These are phyloP conservation scores for Moricandia moricandioides DNA, from an alignment of 345 rosid species.

Conservation along the genomic window DNA sequence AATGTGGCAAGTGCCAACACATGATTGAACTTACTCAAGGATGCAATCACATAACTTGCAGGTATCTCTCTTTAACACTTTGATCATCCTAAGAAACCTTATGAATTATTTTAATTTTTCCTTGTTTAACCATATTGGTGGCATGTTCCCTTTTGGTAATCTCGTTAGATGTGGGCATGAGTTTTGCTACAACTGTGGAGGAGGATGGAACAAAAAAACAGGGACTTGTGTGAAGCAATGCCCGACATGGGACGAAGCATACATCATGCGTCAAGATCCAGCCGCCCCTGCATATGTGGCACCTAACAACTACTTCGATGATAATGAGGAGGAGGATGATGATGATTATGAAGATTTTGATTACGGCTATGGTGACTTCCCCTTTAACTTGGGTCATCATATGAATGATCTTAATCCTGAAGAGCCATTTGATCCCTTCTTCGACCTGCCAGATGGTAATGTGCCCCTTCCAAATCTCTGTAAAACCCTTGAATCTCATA, in stretches of 20 bases:
- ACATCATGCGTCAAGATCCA: conserved; percentile 21
- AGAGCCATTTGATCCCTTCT: conserved; percentile 23
- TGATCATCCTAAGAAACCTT: not conserved
- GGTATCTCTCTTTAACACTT: conserved; percentile 35
- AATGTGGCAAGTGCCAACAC: conserved; percentile 51
- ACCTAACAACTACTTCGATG: not conserved
- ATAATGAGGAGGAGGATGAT: not conserved
- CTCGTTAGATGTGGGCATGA: conserved; percentile 47
- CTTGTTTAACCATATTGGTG: not conserved
- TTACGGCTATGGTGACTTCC: not conserved
- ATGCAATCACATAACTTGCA: conserved; percentile 64
- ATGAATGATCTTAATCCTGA: not conserved
- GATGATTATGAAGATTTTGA: conserved; percentile 1
- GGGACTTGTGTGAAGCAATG: conserved; percentile 40
- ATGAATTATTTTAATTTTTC: not conserved
- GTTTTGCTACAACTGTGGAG: conserved; percentile 64
- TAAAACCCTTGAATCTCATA: not conserved
- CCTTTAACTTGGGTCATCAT: not conserved
- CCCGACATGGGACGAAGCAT: conserved; percentile 43
- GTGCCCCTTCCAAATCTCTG: conserved; percentile 9
- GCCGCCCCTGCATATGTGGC: not conserved
- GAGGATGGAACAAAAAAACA: conserved; percentile 41
- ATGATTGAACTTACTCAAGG: conserved; percentile 55
- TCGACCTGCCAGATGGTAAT: conserved; percentile 34
- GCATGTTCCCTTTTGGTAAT: conserved; percentile 9